Base-by-base conservation (phyloP, 2,329 filamentous ascomycete genomes). In the Helotiales sp. region DNA sequence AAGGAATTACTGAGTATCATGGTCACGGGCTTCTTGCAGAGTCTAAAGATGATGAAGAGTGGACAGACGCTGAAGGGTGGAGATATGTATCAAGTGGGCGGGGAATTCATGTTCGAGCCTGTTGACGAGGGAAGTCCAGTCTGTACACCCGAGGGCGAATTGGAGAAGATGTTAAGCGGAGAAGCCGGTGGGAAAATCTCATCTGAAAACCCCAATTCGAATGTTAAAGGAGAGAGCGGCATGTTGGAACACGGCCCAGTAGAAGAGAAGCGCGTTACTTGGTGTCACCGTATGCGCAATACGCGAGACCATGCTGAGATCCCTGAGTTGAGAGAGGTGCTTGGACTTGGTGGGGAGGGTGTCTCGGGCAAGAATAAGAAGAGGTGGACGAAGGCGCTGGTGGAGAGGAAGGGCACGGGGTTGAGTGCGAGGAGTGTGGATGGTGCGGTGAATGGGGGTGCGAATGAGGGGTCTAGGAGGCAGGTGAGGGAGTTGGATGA, bases 251-350 rank as follows among this genome's bases (percentile, higher is more conserved):
- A 63, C 50, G 71, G 68, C 3, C 54, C 69, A 24, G 74, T 77
- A 2, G 82, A 86, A 74, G 82, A 86, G 74, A 91, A 91, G 79
- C 81, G 81, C 63, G 85, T 92, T 30, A 89, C 87, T 0, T 96
- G 93, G 92, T 93, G 90, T 73, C 91, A 95, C 79, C 84, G 92
- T 30, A 96, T 96, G 92, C 84, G 83, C 75, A 91, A 87, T 65
- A 95, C 92, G 13, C 82, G 92, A 58, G 92, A 94, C 72, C 93
- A 96, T 76, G 86, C 86, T 1, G 91, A 93, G 81, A 82, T 94
- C 1, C 83, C 84, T 0, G 89, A 89, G 77, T 74, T 93, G 64
- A 86, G 87, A 79, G 82, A 86, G 72, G 78, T 92, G 13, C 77
- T 93, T 54, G 89, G 89, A 0, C 73, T 90, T 5, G 81, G 85